Base-by-base conservation (phyloP, 192 early-diverging fungal species). In the Geranomyces variabilis region DNA sequence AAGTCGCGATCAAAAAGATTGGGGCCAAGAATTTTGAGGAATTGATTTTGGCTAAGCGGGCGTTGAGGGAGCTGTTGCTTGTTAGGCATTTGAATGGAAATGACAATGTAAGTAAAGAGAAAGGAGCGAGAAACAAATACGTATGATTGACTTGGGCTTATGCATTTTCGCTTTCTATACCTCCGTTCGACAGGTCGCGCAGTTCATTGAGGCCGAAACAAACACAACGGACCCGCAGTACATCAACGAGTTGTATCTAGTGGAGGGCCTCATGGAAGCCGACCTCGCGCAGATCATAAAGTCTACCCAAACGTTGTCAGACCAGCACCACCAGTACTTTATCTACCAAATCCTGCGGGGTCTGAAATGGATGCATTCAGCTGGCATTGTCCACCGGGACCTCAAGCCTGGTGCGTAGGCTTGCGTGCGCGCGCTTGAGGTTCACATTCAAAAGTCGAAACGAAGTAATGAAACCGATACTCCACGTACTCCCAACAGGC, bases 301-400 rank as follows among this genome's bases (percentile, higher is more conserved):
- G 59, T 93, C 92, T 5, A 88, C 82, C 36, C 97, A 99, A 84
- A 90, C 90, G 59, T 84, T 99, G 51, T 93, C 93, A 26, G 93
- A 97, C 77, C 91, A 94, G 63, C 97, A 99, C 80, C 96, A 89
- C 75, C 97, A 99, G 78, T 99, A 99, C 83, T 99, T 99, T 80
- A 88, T 97, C 67, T 99, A 96, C 82, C 97, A 99, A 78, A 93
- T 97, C 28, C 80, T 94, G 63, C 91, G 96, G 64, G 97, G 95
- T 9, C 88, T 99, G 63, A 99, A 99, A 78, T 96, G 94, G 75
- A 95, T 99, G 84, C 97, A 99, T 76, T 96, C 96, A 21, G 97
- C 96, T 34, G 95, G 95, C 71, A 93, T 99, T 22, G 81, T 98
- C 22, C 96, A 99, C 77, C 93, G 96, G 69, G 97, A 99, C 86